phyloP scores from a whole-genome alignment of 257 asterid genomes.

The Jasminum sambac region DNA sequence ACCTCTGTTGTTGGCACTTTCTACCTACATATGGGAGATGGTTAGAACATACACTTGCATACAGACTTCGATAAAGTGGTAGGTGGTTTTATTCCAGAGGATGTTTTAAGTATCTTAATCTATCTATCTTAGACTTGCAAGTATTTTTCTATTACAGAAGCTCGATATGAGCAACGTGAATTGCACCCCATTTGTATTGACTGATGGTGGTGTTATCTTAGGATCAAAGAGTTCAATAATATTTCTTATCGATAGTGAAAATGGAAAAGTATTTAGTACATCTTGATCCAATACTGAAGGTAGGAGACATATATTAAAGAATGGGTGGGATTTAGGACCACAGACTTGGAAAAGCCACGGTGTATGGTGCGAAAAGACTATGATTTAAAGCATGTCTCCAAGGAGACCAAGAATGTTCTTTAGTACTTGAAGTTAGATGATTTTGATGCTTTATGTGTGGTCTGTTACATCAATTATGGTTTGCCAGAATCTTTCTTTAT shows the following conservation, averaged over 20 bases:
- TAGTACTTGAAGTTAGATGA: conserved; percentile 17
- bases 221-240: conserved; percentile 79
- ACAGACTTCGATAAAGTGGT: conserved; percentile 63
- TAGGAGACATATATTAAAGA: conserved; percentile 35
- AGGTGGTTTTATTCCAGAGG: conserved; percentile 15
- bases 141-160: conserved; percentile 46
- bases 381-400: conserved; percentile 54
- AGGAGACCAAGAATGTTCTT: not conserved
- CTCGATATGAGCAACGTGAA: conserved; percentile 52
- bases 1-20: conserved; percentile 48
- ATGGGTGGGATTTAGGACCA: conserved; percentile 47
- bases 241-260: conserved; percentile 67
- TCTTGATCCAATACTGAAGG: conserved; percentile 51
- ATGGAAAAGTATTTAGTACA: conserved; percentile 63
- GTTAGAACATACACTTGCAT: conserved; percentile 71
- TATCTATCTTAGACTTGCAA: too few relatives aligned
- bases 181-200: conserved; percentile 61
- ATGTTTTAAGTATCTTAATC: too few relatives aligned
- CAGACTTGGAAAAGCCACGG: conserved; percentile 52
- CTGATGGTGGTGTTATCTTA: conserved; percentile 68
- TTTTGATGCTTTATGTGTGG: conserved; percentile 38
- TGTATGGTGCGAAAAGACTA: conserved; percentile 79
- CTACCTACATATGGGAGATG: conserved; percentile 79
- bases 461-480: conserved; percentile 56
- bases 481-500: conserved; percentile 54